phyloP scores from a whole-genome alignment of 441 rosid species.

The Flueggea neowawraea region DNA sequence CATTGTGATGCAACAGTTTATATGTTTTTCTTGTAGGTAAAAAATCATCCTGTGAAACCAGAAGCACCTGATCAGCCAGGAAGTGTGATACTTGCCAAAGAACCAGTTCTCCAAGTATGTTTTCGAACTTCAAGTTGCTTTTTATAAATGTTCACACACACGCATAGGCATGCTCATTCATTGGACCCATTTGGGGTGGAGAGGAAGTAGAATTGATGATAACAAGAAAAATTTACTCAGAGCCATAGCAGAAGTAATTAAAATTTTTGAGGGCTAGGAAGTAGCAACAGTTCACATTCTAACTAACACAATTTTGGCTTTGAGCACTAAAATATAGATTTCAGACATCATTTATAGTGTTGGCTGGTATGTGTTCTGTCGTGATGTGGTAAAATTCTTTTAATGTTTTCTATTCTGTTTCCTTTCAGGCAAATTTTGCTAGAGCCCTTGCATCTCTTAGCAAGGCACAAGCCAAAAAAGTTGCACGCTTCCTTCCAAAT shows the following conservation, averaged over 20 bases:
- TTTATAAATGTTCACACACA: not conserved
- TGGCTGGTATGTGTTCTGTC: no score
- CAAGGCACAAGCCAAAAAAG: conserved; percentile 94
- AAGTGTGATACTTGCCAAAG: conserved; percentile 86
- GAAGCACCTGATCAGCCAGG: conserved; percentile 82
- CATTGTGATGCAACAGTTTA: not conserved
- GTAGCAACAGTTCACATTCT: no score
- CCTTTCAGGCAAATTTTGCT: conserved; percentile 78
- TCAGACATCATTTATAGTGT: no score
- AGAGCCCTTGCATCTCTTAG: conserved; percentile 84
- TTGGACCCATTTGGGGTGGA: no score
- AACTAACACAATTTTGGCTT: no score
- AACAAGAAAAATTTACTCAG: no score
- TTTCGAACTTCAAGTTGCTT: not conserved
- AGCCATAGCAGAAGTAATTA: no score
- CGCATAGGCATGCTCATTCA: no score
- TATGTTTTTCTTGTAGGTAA: conserved; percentile 43
- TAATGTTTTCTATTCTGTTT: no score
- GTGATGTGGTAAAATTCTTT: not conserved
- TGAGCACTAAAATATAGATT: no score
- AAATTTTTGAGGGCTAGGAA: no score
- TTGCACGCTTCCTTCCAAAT: conserved; percentile 88
- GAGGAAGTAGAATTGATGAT: no score
- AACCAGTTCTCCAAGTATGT: conserved; percentile 76
- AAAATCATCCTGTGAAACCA: conserved; percentile 90